Base-by-base conservation (phyloP, 805 yeast genomes). In the Barnettozyma populi region DNA sequence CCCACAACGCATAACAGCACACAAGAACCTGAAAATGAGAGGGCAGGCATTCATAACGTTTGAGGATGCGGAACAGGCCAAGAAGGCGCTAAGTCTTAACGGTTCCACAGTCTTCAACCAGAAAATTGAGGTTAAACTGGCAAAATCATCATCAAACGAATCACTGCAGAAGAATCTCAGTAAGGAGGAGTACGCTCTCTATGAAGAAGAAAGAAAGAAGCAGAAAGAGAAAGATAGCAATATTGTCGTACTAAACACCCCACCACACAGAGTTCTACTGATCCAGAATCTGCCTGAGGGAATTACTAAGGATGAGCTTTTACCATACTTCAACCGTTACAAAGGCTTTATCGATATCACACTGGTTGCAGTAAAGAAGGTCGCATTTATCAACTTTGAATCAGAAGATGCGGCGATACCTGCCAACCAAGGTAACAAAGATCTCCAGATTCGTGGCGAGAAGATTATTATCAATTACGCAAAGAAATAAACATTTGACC, bases 41-140 rank as follows among this genome's bases (percentile, higher is more conserved):
- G 96, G 96, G 2, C 96, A 88, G 63, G 96, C 95, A 1, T 88
- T 86, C 62, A 72, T 88, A 6, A 78, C 86, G 0, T 78, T 81
- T 45, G 71, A 66, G 4, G 58, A 62, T 18, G 56, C 57, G 1
- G 68, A 68, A 3, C 63, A 67, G 5, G 81, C 90, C 1, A 48
- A 60, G 4, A 56, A 59, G 13, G 65, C 65, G 1, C 31, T 59
- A 14, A 49, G 45, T 9, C 36, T 60, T 10, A 31, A 60, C 37
- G 62, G 62, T 3, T 20, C 27, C 3, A 46, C 31, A n/a, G 20
- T 60, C 7, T 60, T 59, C 35, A 50, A 55, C 20, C 47, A 57
- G 46, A 52, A 52, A 16, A 42, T 60, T 23, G 56, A 53, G 21
- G 48, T 59, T 0, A 45, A 52, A 37, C 34, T 55, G 50, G 68